These are phyloP conservation scores for Cladosporium colombiae DNA, from an alignment of 2,329 filamentous ascomycete species.

Conservation along the genomic window DNA sequence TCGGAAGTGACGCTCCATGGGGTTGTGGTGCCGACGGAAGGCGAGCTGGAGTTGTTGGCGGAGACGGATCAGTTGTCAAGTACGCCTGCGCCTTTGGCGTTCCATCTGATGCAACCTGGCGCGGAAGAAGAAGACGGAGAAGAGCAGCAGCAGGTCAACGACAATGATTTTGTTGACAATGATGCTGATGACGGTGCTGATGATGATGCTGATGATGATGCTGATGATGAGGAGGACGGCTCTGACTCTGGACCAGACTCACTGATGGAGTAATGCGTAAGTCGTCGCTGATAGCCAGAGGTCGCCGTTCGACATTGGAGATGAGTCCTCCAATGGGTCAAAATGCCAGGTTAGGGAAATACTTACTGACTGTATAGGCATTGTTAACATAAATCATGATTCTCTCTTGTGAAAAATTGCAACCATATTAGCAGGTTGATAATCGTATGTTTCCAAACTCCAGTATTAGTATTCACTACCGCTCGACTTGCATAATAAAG, in stretches of 20 bases:
- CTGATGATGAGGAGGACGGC: neutral
- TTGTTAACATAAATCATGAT: neutral
- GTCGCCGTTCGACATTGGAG: neutral
- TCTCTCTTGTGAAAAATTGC: neutral
- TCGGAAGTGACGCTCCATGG: neutral
- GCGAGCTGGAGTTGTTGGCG: neutral
- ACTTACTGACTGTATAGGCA: neutral
- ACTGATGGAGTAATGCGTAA: neutral
- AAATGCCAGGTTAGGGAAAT: neutral
- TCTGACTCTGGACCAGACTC: neutral
- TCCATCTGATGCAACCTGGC: neutral
- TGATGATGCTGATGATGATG: neutral
- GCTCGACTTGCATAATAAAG: neutral
- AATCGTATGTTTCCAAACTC: neutral
- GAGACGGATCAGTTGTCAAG: neutral
- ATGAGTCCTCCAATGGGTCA: neutral
- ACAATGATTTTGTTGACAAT: too few relatives aligned
- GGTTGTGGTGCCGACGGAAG: neutral
- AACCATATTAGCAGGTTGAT: neutral
- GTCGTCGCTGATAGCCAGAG: neutral
- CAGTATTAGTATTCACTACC: neutral
- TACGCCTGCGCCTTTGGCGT: neutral
- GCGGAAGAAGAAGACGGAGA: neutral
- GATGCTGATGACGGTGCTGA: neutral
- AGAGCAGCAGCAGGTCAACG: too few relatives aligned